These are phyloP conservation scores for Polychytrium aggregatum DNA, from an alignment of 192 early-diverging fungal species.

Conservation along the genomic window DNA sequence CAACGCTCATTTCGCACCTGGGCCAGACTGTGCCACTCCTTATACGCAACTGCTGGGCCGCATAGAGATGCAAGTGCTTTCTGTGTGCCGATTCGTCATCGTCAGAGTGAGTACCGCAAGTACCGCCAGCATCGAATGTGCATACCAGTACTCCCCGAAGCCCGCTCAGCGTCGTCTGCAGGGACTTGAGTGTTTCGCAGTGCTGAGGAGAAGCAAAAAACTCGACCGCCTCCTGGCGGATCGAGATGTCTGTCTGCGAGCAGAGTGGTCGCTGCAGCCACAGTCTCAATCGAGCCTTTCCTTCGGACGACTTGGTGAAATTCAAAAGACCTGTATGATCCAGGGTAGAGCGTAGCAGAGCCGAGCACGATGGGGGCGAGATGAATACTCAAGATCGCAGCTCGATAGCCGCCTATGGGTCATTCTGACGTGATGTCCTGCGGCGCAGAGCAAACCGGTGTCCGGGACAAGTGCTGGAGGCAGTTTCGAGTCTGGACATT, in stretches of 20 bases:
- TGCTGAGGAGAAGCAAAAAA: constrained; percentile 38
- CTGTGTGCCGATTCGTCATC: background rate
- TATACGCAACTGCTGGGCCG: no score
- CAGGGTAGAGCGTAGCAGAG: no score
- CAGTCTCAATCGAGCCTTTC: constrained; percentile 40
- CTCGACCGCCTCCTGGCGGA: constrained; percentile 44
- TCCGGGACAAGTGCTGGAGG: no score
- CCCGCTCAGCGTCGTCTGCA: constrained; percentile 23
- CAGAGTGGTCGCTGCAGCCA: constrained; percentile 59
- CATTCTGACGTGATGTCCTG: no score
- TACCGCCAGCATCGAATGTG: background rate
- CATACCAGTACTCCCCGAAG: constrained; percentile 28
- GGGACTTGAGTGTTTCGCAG: constrained; percentile 20
- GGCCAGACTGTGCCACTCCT: no score
- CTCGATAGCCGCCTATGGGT: no score
- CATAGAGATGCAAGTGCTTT: no score
- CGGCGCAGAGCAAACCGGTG: no score
- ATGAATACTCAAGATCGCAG: no score
- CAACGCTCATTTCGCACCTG: no score
- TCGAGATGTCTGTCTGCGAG: constrained; percentile 28
- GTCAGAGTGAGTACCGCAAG: background rate
- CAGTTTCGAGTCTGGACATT: no score
- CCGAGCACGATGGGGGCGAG: no score
- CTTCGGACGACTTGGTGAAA: constrained; percentile 45
- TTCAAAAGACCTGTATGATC: constrained; percentile 54